Base-by-base conservation (phyloP, 345 rosid genomes). In the Litchi chinensis region DNA sequence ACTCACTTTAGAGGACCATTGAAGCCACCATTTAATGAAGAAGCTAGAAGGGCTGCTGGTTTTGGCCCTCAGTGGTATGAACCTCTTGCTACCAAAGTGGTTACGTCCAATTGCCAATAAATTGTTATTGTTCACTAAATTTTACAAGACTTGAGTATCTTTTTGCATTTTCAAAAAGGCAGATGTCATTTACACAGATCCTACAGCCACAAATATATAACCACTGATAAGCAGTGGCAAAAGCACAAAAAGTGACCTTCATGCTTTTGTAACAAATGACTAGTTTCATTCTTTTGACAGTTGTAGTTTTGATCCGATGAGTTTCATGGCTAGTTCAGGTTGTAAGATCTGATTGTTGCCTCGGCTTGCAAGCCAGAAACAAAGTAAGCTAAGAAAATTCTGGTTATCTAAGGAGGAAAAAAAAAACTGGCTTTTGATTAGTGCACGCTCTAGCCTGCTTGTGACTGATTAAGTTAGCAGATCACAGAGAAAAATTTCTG, bases 11-110 rank as follows among this genome's bases (percentile, higher is more conserved):
- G 97, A 81, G 99, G 98, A 32, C 97, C 96, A n/a, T 80, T 93
- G 85, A 95, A 95, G 85, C 99, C 96, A 3, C 97, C 98, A n/a
- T 93, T 93, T 65, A 93, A 95, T 24, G 93, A 83, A 40, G 86
- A 87, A 78, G 98, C 98, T n/a, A 92, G 98, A 78, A 88, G 88
- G 82, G 92, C 98, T 81, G 98, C 99, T 21, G 98, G 98, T 6
- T 95, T 95, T 79, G 97, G 91, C 41, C 91, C 92, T 84, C 88
- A 76, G 22, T 93, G 98, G 98, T 93, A 92, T 68, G 94, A 92
- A 79, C 98, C 99, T 44, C 98, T 95, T 52, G 93, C 97, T 19
- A 70, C 82, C 81, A 91, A 91, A 84, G 91, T 82, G 50, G 78
- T 82, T 26, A 12, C 50, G 26, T 21, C 40, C 1, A 74, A 74